Conservation (phyloP, 768 basidiomycete genomes). For the Kwoniella dejecticola region DNA sequence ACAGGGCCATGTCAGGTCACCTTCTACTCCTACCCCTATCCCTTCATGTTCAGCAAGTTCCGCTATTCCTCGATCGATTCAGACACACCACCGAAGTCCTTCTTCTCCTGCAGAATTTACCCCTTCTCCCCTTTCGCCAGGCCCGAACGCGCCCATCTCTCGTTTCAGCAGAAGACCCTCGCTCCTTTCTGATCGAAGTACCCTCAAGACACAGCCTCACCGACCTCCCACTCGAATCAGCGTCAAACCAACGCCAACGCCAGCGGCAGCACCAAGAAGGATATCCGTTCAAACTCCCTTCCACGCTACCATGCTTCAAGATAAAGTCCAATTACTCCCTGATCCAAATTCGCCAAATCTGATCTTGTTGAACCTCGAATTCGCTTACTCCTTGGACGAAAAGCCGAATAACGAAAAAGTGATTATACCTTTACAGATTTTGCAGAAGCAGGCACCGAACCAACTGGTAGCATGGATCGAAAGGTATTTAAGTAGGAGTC, state of each 20-base stretch:
- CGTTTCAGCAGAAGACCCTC: background rate
- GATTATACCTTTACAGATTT: slow-evolving; percentile 9
- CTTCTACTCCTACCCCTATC: slow-evolving; percentile 5
- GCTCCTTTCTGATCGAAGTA: background rate
- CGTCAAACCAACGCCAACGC: too few species aligned
- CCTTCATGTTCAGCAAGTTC: slow-evolving; percentile 8
- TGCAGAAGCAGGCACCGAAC: background rate
- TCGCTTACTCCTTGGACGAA: slow-evolving; percentile 36
- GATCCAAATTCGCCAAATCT: background rate
- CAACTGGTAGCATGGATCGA: slow-evolving; percentile 7
- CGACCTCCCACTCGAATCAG: background rate
- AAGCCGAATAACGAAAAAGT: slow-evolving; percentile 27
- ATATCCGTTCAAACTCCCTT: background rate
- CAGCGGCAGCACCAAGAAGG: too few species aligned
- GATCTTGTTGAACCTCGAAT: slow-evolving; percentile 32
- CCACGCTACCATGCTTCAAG: slow-evolving; percentile 8
- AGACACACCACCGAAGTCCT: slow-evolving; percentile 4
- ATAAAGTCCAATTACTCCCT: background rate
- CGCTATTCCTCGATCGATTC: background rate
- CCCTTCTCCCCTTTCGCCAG: background rate
- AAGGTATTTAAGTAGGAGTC: slow-evolving; percentile 1
- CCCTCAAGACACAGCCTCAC: background rate
- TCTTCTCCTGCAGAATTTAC: slow-evolving; percentile 9
- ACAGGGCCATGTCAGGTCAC: background rate
- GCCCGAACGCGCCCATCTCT: background rate